Base-by-base conservation (phyloP, 306 rosid species). In the Rosa rugosa region DNA sequence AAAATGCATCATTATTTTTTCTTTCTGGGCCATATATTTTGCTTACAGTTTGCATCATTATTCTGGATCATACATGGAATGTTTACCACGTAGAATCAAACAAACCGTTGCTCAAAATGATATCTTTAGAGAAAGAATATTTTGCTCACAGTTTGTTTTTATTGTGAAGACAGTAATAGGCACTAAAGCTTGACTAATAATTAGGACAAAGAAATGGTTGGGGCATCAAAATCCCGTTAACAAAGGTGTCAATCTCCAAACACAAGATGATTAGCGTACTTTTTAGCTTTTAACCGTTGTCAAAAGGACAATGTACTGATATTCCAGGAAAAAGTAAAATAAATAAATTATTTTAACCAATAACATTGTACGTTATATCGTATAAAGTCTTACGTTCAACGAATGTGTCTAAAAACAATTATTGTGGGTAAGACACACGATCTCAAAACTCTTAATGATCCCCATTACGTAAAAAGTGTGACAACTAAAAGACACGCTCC, bases 271-370 rank as follows among this genome's bases (percentile, higher is more conserved):
- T 67, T 79, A 75, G 13, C 12, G 8, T 17, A 81, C 46, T 78
- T 73, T 56, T 17, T 40, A 42, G 17, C 71, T 77, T 78, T 53
- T 71, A 81, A 83, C 93, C 91, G 90, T 88, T 88, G 74, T 74
- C 80, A 80, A 83, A 23, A 11, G 4, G 66, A 56, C 13, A 18
- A 5, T 5, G 57, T 4, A 17, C 0, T 51, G 17, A 3, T 47
- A 47, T 47, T 1, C 2, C 17, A 12, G 5, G 36, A 31, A 31
- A 31, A 31, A 31, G 36, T 3, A 31, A 31, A 31, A 31, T 31
- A 31, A 31, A 31, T 31, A 31, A 31, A 31, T 31, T 0, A 31
- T 2, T 31, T 31, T 31, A 31, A 2, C 36, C 2, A 3, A 31
- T 31, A 31, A 31, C 36, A 3, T 31, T 31, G 8, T 42, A 42